Evolutionary conservation across 805 yeast species (phyloP), one percentile per base, ranked within the genome.

Genomic region (Schwanniomyces sp.): DNA sequence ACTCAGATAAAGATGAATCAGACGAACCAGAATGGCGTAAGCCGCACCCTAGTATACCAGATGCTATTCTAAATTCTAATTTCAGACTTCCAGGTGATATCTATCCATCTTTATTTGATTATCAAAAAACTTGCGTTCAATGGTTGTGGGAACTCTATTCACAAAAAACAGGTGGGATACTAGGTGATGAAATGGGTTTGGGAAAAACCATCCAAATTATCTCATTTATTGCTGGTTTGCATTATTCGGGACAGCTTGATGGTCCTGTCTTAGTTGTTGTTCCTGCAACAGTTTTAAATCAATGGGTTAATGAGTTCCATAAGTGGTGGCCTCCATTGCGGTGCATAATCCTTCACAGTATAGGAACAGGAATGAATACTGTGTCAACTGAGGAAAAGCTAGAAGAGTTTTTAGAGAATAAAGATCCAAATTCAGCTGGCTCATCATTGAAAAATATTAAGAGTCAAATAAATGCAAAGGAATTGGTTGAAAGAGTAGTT

Each of bases 321-420:
- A 80, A 85, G 43, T 94, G 99, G 99, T 94, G 98, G 98, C 97
- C 98, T 2, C 90, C 97, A 0, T 74, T 94, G 25, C 67, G 99
- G 50, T 82, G 91, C 4, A 82, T 88, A 4, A 89, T 94, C 42
- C 67, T 94, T 28, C 99, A 94, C 63, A 85, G 97, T 1, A 94
- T 91, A 41, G 99, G 99, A 0, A 72, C 90, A 0, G 98, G 96
- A 0, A 85, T 92, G 91, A 49, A 39, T 25, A 46, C 50, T 17
- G 54, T 62, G 14, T 45, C 63, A 0, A 72, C 68, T 11, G 82
- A 77, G 43, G 81, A 75, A 9, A 70, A 74, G 44, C 59, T 82
- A n/a, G 88, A 85, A 49, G 68, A 68, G 8, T 60, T 72, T 47
- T 56, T 84, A 40, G 78, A 80, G 45, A 63, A 72, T 16, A 66